Evolutionary conservation across 108 stramenopile species (phyloP).

Genomic region (Mediolabrus comicus): DNA sequence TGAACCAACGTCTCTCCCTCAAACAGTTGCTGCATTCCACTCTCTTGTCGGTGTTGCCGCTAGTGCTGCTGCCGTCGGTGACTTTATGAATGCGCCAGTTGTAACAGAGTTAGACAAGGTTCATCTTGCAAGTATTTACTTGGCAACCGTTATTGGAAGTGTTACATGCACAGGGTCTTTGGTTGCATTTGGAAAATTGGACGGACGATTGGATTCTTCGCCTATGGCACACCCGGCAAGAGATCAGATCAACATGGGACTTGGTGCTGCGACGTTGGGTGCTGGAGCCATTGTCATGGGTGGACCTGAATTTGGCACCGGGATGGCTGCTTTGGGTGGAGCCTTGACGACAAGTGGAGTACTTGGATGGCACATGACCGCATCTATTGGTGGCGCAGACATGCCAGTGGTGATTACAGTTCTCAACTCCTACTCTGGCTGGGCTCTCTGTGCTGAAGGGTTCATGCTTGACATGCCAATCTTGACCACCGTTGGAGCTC

Average conservation of each 20-base stretch:
- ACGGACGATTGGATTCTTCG: slow-evolving; percentile 74
- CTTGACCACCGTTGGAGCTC: slow-evolving; percentile 96
- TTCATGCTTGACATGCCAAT: slow-evolving; percentile 99
- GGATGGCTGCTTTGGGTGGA: slow-evolving; percentile 78
- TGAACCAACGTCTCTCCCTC: slow-evolving; percentile 96
- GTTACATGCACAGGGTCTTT: slow-evolving; percentile 98
- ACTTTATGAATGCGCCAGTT: slow-evolving; percentile 76
- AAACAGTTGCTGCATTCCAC: slow-evolving; percentile 98
- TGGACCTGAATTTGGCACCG: slow-evolving; percentile 71
- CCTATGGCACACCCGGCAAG: slow-evolving; percentile 76
- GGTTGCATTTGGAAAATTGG: slow-evolving; percentile 98
- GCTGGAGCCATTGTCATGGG: slow-evolving; percentile 86
- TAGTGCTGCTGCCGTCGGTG: slow-evolving; percentile 87
- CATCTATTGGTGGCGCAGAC: slow-evolving; percentile 97
- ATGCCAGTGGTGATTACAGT: slow-evolving; percentile 99
- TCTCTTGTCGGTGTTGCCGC: slow-evolving; percentile 95
- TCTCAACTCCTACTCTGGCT: slow-evolving; percentile 93
- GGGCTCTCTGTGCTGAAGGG: slow-evolving; percentile 98
- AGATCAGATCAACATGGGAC: slow-evolving; percentile 92
- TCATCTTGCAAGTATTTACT: slow-evolving; percentile 87
- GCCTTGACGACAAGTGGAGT: slow-evolving; percentile 83
- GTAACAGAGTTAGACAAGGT: slow-evolving; percentile 75
- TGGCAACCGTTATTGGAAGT: slow-evolving; percentile 94
- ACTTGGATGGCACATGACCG: slow-evolving; percentile 95
- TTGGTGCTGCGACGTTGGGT: slow-evolving; percentile 90